phyloP scores from a whole-genome alignment of 108 stramenopile species.

The Seminavis robusta region DNA sequence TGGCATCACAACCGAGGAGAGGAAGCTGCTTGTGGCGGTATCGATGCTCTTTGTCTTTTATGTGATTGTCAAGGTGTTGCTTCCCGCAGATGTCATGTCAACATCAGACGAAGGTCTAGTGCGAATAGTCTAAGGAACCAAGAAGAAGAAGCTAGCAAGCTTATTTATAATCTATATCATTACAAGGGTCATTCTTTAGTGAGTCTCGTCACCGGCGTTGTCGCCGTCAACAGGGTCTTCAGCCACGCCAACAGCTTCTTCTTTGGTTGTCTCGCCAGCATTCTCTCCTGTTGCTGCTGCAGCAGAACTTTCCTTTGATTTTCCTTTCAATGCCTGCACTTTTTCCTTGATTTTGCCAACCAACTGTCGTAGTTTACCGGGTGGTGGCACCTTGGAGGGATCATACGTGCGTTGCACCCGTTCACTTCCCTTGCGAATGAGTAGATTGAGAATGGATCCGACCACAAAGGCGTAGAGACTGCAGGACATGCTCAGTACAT shows the following conservation, averaged over 20 bases:
- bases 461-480: slow-evolving; percentile 84
- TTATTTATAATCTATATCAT: not conserved
- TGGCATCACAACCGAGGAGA: slow-evolving; percentile 23
- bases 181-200: not conserved
- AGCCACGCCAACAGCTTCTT: not conserved
- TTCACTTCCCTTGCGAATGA: slow-evolving; percentile 67
- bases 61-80: slow-evolving; percentile 27
- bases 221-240: not conserved
- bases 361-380: too few relatives aligned
- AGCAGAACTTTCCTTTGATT: not conserved
- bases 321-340: not conserved
- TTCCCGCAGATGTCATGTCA: slow-evolving; percentile 22
- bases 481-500: slow-evolving; percentile 86
- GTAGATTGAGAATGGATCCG: slow-evolving; percentile 76
- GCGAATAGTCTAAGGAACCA: not conserved
- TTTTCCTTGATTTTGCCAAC: slow-evolving; percentile 12
- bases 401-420: slow-evolving; percentile 51
- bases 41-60: slow-evolving; percentile 28
- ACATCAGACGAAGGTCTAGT: not conserved
- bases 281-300: not conserved
- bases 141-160: slow-evolving; percentile 1
- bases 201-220: not conserved
- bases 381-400: too few relatives aligned
- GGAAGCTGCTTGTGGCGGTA: slow-evolving; percentile 12
- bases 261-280: not conserved